These are phyloP conservation scores for Actinidia chinensis DNA, from an alignment of 179 eudicot genomes.

Conservation along the genomic window DNA sequence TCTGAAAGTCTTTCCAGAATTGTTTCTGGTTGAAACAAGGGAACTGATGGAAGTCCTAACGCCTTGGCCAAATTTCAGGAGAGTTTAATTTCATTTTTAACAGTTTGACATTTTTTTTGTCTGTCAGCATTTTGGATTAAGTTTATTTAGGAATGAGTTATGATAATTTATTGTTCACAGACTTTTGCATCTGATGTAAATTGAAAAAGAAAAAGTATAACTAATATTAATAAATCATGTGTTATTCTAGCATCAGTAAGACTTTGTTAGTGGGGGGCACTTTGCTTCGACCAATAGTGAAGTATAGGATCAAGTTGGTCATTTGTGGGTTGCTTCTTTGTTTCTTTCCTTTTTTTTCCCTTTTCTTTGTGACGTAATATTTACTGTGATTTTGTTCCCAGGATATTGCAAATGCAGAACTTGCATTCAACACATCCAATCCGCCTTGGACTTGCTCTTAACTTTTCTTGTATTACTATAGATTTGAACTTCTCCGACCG, in stretches of 20 bases:
- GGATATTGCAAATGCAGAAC: slow-evolving; percentile 69
- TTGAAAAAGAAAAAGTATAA: not conserved
- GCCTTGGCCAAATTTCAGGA: not conserved
- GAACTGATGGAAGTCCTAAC: no score
- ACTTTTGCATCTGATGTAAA: not conserved
- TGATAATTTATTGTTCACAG: not conserved
- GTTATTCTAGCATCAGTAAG: not conserved
- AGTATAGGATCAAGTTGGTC: not conserved
- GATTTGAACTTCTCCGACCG: slow-evolving; percentile 71
- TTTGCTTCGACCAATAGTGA: not conserved
- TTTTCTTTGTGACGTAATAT: not conserved
- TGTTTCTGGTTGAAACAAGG: not conserved
- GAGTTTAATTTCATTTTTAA: not conserved
- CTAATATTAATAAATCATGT: not conserved
- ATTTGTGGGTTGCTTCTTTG: not conserved
- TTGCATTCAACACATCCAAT: slow-evolving; percentile 74
- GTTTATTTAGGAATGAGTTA: not conserved
- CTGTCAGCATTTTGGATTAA: not conserved
- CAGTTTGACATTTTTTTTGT: no score
- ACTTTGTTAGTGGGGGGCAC: not conserved
- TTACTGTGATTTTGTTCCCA: slow-evolving; percentile 27
- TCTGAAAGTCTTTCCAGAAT: not conserved
- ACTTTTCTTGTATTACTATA: slow-evolving; percentile 69
- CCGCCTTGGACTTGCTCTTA: slow-evolving; percentile 72
- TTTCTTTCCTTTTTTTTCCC: not conserved